Evolutionary conservation across 768 basidiomycete genomes (phyloP), one percentile per base, ranked within the genome.

Genomic region (Boletus tylopilopsis): DNA sequence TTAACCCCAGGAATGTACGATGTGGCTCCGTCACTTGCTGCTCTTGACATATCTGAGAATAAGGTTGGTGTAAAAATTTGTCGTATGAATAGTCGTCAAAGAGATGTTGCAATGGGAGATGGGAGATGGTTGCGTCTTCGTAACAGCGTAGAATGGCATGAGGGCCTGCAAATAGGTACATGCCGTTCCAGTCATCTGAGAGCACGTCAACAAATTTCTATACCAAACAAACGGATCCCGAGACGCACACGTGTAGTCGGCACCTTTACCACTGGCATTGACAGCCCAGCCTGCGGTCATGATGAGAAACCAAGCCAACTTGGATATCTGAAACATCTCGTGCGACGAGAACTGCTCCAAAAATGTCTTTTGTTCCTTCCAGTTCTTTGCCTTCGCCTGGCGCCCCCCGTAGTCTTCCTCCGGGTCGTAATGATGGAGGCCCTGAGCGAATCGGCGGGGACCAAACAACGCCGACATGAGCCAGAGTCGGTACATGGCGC

Each of bases 401-500:
- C n/a, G n/a, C n/a, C n/a, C n/a, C n/a, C n/a, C n/a, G n/a, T n/a
- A n/a, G n/a, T n/a, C n/a, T n/a, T n/a, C n/a, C n/a, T n/a, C n/a
- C n/a, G n/a, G n/a, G n/a, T n/a, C n/a, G n/a, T n/a, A n/a, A n/a
- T n/a, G n/a, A n/a, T n/a, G n/a, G n/a, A 6, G 1, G 5, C 8
- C 1, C 9, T 12, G 42, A 16, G 0, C 9, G 21, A 32, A 45
- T 33, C 34, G 40, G 32, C 45, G 50, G 1, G 43, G 45, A 18
- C 52, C 55, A 15, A 48, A 51, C 15, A 59, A 37, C 9, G 44
- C 39, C 5, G 58, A 56, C 37, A 53, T 57, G 7, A 66, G 45
- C 58, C 60, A 67, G 29, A 64, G 53, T 2, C 69, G 55, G 42
- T 70, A 69, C 44, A 68, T 45, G 16, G 61, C 66, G 10, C 62